Evolutionary conservation across 345 rosid species (phyloP), one percentile per base, ranked within the genome.

Genomic region (Leavenworthia alabamica): DNA sequence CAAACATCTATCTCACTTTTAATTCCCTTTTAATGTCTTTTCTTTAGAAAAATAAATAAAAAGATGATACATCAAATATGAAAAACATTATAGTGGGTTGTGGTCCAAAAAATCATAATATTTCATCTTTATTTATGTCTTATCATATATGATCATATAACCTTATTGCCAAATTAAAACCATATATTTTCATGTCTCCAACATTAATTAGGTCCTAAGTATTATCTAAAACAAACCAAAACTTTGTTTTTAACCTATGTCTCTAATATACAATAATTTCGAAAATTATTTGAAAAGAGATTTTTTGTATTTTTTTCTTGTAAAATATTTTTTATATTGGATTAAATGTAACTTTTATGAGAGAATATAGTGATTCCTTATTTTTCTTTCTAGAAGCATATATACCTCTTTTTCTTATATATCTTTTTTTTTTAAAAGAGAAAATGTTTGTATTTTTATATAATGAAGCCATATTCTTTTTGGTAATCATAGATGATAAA

Each of bases 401-500:
- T 53, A 53, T 61, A n/a, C 42, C 36, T 40, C 27, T 27, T 31
- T 56, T 31, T 49, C 9, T n/a, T n/a, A n/a, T 20, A 26, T 60
- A 39, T 20, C 49, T 19, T 15, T 56, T 26, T 37, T 17, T 5
- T 19, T 47, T 53, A 3, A 49, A 37, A 69, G 44, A 27, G 11
- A n/a, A 61, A 60, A 43, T 7, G 49, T 35, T 44, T 32, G n/a
- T n/a, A n/a, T n/a, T 37, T 48, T 14, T n/a, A 36, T 43, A 54
- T 28, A 6, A 31, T 54, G 57, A 47, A 56, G 64, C 64, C 70
- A 56, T 70, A 55, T 70, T 70, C 70, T 63, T 63, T 62, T 39
- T 62, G 64, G 57, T 56, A 62, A 63, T 70, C 64, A 70, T 70
- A 39, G 64, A 70, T 46, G 52, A 70, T 9, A 70, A 63, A 29